Base-by-base conservation (phyloP, 2,329 filamentous ascomycete species). In the Paradendryphiella salina region DNA sequence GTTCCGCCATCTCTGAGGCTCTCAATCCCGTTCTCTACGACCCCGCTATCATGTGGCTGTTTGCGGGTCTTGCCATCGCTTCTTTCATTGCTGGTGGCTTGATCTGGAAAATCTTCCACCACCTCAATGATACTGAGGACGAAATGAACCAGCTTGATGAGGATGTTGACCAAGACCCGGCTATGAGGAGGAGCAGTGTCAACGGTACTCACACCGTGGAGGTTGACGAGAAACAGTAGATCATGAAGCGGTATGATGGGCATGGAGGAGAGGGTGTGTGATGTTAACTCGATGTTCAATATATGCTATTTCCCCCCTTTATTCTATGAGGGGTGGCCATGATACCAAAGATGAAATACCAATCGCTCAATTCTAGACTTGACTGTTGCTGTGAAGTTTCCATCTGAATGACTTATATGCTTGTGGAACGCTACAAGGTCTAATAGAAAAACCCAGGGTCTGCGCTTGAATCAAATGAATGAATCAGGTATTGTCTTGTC, bases 11-110 rank as follows among this genome's bases (percentile, higher is more conserved):
- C 20, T 82, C 81, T 7, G 83, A 86, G 67, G 85, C 84, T 0
- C 74, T 89, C 8, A 80, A 82, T 14, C 82, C 85, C 0, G 76
- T 80, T 3, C 79, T 83, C 2, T 80, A 81, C 52, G 82, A 89
- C 60, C 86, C 86, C 4, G 80, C 83, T 55, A 83, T 88, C 60
- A 62, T 85, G 57, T 88, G 85, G 84, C 84, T 88, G 83, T 74
- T 66, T 61, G 66, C 67, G 34, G 66, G 70, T 46, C 50, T 74
- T 31, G 67, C 68, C 5, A 55, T 65, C 21, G 42, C 60, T 1
- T 64, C 59, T 13, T 71, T 72, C 50, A 35, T 71, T 9, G 59
- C 67, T 18, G 72, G 72, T 13, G 60, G 57, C 21, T 34, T 71
- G 42, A 71, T 74, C 38, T 74, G 69, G 70, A 56, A 72, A 9